phyloP scores from a whole-genome alignment of 768 basidiomycete species.

The Asterophora parasitica region DNA sequence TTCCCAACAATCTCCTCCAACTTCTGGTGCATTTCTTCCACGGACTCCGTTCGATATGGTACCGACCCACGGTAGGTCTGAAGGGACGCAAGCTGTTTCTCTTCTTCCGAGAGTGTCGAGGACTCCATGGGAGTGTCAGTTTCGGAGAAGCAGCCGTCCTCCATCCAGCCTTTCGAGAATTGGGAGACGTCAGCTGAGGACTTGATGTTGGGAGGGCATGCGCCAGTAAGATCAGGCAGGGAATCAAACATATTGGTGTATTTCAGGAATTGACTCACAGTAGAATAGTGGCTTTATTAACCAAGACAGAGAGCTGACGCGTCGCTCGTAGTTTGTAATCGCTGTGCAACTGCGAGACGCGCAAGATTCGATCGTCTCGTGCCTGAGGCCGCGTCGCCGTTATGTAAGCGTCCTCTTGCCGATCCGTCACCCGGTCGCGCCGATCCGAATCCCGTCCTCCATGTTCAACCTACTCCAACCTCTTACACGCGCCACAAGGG shows the following conservation, averaged over 20 bases:
- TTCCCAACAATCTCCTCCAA: conserved; percentile 67
- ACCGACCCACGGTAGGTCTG: conserved; percentile 62
- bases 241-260: conserved; percentile 7
- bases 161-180: conserved; percentile 34
- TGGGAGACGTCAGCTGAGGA: background rate
- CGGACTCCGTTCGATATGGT: conserved; percentile 70
- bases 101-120: conserved; percentile 37
- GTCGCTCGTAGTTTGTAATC: conserved; percentile 6
- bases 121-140: conserved; percentile 33
- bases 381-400: conserved; percentile 9
- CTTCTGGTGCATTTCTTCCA: conserved; percentile 65
- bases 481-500: conserved; percentile 10
- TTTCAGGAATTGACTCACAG: conserved; percentile 10
- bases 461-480: conserved; percentile 14
- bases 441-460: background rate
- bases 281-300: background rate
- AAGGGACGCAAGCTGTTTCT: conserved; percentile 57
- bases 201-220: background rate
- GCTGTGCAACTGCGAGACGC: conserved; percentile 9
- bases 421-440: background rate
- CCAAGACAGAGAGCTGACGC: conserved; percentile 10
- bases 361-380: conserved; percentile 10
- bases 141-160: conserved; percentile 53
- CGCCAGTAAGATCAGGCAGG: conserved; percentile 1
- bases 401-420: background rate